Evolutionary conservation across 139 green algal genomes (phyloP).

Genomic region (Chlamydomonas eustigma): DNA sequence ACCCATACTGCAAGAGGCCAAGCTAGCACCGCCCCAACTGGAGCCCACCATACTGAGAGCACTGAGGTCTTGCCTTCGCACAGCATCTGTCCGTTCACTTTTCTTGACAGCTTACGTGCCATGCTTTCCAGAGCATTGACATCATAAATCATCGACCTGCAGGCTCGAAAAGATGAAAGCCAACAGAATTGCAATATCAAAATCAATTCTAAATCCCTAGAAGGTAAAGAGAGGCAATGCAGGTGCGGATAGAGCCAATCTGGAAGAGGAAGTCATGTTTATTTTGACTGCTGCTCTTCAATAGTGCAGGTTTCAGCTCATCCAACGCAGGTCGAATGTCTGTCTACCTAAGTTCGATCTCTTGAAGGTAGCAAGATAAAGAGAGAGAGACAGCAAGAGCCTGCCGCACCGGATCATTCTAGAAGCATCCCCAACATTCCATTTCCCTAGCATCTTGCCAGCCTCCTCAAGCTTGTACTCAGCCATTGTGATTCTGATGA

Average conservation of each 20-base stretch:
- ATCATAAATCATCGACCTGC: background rate
- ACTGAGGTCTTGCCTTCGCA: background rate
- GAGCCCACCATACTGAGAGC: background rate
- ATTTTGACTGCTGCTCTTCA: too few species aligned
- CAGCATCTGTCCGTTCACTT: background rate
- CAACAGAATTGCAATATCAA: too few species aligned
- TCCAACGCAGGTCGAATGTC: too few species aligned
- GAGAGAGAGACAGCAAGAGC: too few species aligned
- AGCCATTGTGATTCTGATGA: background rate
- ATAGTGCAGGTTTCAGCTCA: too few species aligned
- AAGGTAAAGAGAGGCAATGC: too few species aligned
- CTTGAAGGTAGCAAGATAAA: too few species aligned
- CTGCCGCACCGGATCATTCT: background rate
- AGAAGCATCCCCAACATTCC: background rate
- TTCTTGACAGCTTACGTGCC: background rate
- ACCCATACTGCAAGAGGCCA: background rate
- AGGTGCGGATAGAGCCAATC: too few species aligned
- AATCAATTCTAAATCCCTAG: too few species aligned
- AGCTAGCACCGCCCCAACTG: background rate
- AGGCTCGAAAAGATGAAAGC: background rate
- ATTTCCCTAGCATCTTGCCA: background rate
- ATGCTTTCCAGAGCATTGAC: background rate
- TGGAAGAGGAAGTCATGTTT: too few species aligned
- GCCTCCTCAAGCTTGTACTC: background rate
- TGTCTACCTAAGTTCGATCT: too few species aligned